Evolutionary conservation across 805 yeast genomes (phyloP).

Genomic region (Wickerhamiella nectarea): DNA sequence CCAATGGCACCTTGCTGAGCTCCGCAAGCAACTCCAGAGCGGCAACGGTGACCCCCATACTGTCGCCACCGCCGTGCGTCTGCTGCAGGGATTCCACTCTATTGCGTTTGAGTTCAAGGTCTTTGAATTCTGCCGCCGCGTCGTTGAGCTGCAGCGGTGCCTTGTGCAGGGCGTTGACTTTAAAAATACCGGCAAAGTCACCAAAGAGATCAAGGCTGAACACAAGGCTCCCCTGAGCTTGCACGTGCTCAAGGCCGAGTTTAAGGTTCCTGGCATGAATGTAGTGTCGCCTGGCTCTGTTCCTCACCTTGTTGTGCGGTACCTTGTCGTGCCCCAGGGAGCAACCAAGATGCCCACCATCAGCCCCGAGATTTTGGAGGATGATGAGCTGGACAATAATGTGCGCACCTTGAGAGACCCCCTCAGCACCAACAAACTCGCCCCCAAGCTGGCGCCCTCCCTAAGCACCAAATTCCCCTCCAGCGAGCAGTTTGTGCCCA

Average conservation of each 20-base stretch:
- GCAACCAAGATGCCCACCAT: conserved; percentile 22
- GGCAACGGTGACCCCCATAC: conserved; percentile 36
- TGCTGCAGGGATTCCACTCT: conserved; percentile 62
- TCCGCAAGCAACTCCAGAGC: conserved; percentile 40
- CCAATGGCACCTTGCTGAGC: conserved; percentile 37
- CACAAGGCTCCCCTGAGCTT: conserved; percentile 38
- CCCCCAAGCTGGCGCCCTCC: conserved; percentile 55
- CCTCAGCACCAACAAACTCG: conserved; percentile 44
- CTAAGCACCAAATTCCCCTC: conserved; percentile 69
- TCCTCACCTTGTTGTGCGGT: conserved; percentile 63
- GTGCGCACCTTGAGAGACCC: conserved; percentile 48
- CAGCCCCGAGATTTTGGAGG: conserved; percentile 17
- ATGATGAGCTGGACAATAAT: conserved; percentile 12
- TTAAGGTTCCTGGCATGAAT: conserved; percentile 77
- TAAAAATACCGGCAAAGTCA: conserved; percentile 46
- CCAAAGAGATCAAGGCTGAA: conserved; percentile 19
- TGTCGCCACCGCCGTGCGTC: conserved; percentile 48
- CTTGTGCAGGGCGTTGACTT: conserved; percentile 62
- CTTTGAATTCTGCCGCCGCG: conserved; percentile 44
- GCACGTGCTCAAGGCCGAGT: conserved; percentile 53
- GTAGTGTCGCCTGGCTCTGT: conserved; percentile 57
- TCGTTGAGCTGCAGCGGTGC: conserved; percentile 55
- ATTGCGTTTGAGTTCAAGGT: conserved; percentile 71
- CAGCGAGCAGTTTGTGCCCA: conserved; percentile 24
- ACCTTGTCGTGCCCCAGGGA: conserved; percentile 57